A percentile compares a stretch with the other conserved stretches of the same genome.
These are phyloP conservation scores for Acidomyces sp. DNA, from an alignment of 495 filamentous ascomycete species.

Conservation along the genomic window DNA sequence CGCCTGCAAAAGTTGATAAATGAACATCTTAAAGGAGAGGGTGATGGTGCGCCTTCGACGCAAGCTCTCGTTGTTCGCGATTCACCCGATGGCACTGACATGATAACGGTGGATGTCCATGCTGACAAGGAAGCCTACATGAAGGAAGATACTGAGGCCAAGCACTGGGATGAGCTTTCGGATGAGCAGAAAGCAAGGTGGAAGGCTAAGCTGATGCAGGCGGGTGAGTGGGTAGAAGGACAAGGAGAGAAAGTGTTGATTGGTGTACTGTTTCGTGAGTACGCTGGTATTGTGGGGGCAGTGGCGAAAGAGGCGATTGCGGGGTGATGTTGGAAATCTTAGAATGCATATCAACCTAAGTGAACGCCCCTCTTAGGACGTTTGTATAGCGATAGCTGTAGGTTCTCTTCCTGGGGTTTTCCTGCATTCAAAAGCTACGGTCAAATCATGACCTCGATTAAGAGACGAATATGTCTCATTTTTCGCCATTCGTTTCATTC, in stretches of 20 bases:
- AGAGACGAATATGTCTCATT: too few relatives aligned
- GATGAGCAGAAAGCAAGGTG: conserved; percentile 46
- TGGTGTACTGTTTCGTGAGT: conserved; percentile 61
- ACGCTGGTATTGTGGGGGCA: conserved; percentile 43
- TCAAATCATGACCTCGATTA: too few relatives aligned
- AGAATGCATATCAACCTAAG: too few relatives aligned
- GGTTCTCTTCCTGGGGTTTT: too few relatives aligned
- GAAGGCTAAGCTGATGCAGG: conserved; percentile 53
- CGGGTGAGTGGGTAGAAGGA: conserved; percentile 59
- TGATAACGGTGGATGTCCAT: conserved; percentile 24
- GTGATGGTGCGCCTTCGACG: not conserved
- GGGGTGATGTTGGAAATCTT: conserved; percentile 5
- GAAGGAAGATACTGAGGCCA: conserved; percentile 36
- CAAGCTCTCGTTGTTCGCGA: conserved; percentile 20
- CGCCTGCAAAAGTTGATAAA: conserved; percentile 5
- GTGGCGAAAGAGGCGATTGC: conserved; percentile 26
- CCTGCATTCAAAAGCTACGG: too few relatives aligned
- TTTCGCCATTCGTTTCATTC: too few relatives aligned
- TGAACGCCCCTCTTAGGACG: too few relatives aligned
- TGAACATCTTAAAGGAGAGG: too few relatives aligned
- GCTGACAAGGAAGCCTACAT: conserved; percentile 26
- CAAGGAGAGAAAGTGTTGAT: conserved; percentile 62
- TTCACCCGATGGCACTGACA: conserved; percentile 1
- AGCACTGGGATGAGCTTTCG: conserved; percentile 54
- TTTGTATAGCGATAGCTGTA: too few relatives aligned